phyloP scores from a whole-genome alignment of 2,329 filamentous ascomycete species.

The Beauveria australis region DNA sequence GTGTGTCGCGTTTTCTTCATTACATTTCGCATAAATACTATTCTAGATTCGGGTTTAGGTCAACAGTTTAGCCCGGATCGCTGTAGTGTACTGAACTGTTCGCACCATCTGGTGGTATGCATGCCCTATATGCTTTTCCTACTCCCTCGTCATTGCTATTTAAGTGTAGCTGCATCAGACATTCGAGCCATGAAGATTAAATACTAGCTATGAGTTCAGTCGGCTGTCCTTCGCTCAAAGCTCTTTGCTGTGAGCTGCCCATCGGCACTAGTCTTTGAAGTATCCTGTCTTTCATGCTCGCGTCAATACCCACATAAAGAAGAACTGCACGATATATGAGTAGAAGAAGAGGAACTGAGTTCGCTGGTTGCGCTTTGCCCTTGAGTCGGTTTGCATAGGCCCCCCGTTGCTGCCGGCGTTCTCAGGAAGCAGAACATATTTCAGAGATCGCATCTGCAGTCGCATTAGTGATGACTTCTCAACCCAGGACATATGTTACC shows the following conservation, averaged over 20 bases:
- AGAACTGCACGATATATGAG: slow-evolving; percentile 85
- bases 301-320: slow-evolving; percentile 80
- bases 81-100: not conserved
- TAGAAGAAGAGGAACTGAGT: slow-evolving; percentile 93
- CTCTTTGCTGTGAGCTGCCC: not conserved
- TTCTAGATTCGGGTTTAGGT: not conserved
- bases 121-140: not conserved
- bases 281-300: slow-evolving; percentile 26
- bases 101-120: not conserved
- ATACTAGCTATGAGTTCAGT: not conserved
- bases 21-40: slow-evolving; percentile 7
- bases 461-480: not conserved
- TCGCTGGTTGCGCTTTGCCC: slow-evolving; percentile 76
- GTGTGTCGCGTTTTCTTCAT: not conserved
- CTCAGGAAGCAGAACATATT: slow-evolving; percentile 91
- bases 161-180: not conserved
- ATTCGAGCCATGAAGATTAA: not conserved
- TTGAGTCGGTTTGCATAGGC: slow-evolving; percentile 63
- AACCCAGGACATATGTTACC: slow-evolving; percentile 22
- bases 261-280: not conserved
- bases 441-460: slow-evolving; percentile 75
- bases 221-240: not conserved
- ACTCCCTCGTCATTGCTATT: not conserved
- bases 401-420: slow-evolving; percentile 57
- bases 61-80: not conserved